These are phyloP conservation scores for Populus ilicifolia DNA, from an alignment of 345 rosid genomes.

Conservation along the genomic window DNA sequence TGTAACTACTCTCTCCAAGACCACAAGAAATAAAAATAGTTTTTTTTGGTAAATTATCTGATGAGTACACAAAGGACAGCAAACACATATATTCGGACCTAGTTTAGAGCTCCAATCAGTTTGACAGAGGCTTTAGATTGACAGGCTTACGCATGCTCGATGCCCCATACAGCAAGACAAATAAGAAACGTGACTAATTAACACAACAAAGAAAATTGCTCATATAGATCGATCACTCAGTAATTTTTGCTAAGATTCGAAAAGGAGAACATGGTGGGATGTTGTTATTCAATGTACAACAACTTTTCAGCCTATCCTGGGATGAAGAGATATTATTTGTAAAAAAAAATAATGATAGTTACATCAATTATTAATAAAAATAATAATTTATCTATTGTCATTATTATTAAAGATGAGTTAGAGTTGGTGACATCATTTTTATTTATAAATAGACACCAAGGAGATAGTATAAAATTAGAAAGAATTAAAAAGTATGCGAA, in stretches of 20 bases:
- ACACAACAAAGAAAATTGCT: neutral
- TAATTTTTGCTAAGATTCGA: neutral
- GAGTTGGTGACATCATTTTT: too few species aligned
- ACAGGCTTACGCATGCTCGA: neutral
- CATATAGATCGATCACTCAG: neutral
- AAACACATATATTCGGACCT: neutral
- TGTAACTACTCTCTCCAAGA: neutral
- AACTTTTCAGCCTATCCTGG: too few species aligned
- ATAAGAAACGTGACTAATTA: neutral
- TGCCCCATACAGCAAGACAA: constrained; percentile 7
- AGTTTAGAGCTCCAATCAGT: neutral
- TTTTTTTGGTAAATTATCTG: neutral
- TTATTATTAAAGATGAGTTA: too few species aligned
- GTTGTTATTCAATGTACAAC: too few species aligned
- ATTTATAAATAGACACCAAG: too few species aligned
- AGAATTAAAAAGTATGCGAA: too few species aligned
- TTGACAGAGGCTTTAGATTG: neutral
- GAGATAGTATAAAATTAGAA: too few species aligned
- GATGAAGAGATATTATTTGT: too few species aligned
- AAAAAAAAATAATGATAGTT: too few species aligned
- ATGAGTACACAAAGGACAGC: neutral
- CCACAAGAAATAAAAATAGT: neutral
- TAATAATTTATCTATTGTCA: too few species aligned
- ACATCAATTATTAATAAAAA: too few species aligned
- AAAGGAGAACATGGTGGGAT: neutral